Evolutionary conservation across 345 rosid genomes (phyloP), one percentile per base, ranked within the genome.

Genomic region (Eutrema heterophyllum): DNA sequence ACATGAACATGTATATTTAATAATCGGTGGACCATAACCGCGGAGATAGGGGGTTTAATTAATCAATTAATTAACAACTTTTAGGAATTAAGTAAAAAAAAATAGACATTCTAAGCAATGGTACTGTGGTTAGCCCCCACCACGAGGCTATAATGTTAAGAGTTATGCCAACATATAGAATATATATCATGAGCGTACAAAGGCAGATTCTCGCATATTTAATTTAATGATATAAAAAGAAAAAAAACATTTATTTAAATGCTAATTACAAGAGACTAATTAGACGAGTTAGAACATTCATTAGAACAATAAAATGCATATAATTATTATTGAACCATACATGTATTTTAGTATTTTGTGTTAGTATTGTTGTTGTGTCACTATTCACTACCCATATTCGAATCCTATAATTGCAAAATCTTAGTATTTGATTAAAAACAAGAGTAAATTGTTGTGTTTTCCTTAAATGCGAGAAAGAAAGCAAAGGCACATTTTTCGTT

Each of bases 141-240:
- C 80, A 70, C 67, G 67, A 64, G 75, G 48, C 35, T 55, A 40
- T 36, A 56, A 54, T 76, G 75, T 76, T 55, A 53, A 26, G 65
- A 36, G 57, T 76, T 76, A 45, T 54, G 64, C 80, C 80, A 77
- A 77, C 80, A 77, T 77, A 29, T 58, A n/a, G 80, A 77, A 77
- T 76, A 76, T 48, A 70, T 64, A 77, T 69, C 71, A 77, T 70
- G 72, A 64, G 41, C 61, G 27, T 76, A 24, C 40, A 32, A 49
- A 69, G 50, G 43, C 56, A 58, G 36, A 55, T 69, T 63, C 66
- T 64, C 80, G 26, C 44, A 33, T 61, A 5, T 74, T 55, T 74
- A 16, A 12, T 40, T 74, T 58, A 12, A 39, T 13, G 38, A 5
- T 30, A 36, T 24, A 26, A 15, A 12, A 30, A 5, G 30, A n/a